These are phyloP conservation scores for Fusarium agapanthi DNA, from an alignment of 2,329 filamentous ascomycete species.

Conservation along the genomic window DNA sequence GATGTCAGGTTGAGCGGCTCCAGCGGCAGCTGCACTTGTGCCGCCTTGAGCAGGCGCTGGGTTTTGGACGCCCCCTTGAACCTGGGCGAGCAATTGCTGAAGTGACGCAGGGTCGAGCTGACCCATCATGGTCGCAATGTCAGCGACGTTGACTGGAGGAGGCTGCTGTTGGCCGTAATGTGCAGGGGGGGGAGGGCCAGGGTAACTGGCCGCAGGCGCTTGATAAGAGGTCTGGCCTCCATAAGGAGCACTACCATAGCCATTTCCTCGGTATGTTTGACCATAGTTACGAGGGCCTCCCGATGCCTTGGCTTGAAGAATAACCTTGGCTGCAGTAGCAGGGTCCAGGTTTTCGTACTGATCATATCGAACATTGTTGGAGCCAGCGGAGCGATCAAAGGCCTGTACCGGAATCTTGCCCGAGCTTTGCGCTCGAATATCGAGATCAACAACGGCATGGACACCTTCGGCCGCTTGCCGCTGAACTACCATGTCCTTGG, in stretches of 20 bases:
- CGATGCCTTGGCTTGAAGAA: constrained; percentile 72
- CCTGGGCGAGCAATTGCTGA: constrained; percentile 73
- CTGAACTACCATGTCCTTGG: constrained; percentile 81
- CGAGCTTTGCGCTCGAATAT: constrained; percentile 71
- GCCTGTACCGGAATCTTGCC: constrained; percentile 84
- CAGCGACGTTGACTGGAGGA: constrained; percentile 50
- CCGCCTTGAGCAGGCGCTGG: constrained; percentile 22
- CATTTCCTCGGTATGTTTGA: constrained; percentile 42
- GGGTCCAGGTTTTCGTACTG: constrained; percentile 88
- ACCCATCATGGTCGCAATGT: constrained; percentile 71
- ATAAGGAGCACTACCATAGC: constrained; percentile 46
- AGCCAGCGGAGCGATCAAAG: constrained; percentile 82
- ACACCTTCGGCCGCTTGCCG: constrained; percentile 90
- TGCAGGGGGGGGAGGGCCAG: constrained; percentile 38
- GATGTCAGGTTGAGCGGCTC: constrained; percentile 52
- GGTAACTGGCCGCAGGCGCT: constrained; percentile 43
- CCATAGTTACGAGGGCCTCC: constrained; percentile 42
- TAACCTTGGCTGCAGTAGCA: constrained; percentile 79
- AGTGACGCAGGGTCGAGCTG: constrained; percentile 74
- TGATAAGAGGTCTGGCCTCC: constrained; percentile 42
- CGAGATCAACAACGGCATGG: constrained; percentile 81
- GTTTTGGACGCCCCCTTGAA: constrained; percentile 49
- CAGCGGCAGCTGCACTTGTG: constrained; percentile 34
- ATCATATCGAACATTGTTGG: constrained; percentile 81
- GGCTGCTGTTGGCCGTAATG: constrained; percentile 46